Evolutionary conservation across 176 grass and related monocot species (phyloP), one percentile per base, ranked within the genome.

Genomic region (Hsuehochloa calcarea): DNA sequence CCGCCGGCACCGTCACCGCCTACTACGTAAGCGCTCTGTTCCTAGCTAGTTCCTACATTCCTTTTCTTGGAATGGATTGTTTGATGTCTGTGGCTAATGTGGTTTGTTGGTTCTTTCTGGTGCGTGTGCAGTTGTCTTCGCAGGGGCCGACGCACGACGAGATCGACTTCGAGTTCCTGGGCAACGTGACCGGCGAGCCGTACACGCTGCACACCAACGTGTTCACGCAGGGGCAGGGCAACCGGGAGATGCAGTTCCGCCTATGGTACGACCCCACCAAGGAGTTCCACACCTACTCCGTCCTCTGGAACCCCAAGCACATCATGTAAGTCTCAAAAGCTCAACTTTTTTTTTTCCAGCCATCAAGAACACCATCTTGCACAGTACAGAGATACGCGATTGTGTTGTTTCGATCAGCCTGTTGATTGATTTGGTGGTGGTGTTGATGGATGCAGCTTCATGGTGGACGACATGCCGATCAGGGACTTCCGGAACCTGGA

Each of bases 201-300:
- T 97, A 94, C 94, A 97, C 92, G 0, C 65, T 97, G 27, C 94
- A 97, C 92, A 97, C 92, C 27, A 97, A 97, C 85, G 94, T 97
- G 75, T 97, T 92, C 85, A 86, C 92, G 5, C 92, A 89, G 82
- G 94, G 94, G 0, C 92, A 94, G 62, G 92, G 92, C 1, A 52
- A 92, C n/a, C 83, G 94, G 10, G 94, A 97, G 92, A 82, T 84
- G 94, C 94, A 97, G 88, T 97, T 92, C 74, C 84, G 89, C 8
- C 92, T 94, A 73, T 97, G 94, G 94, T 97, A 85, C 56, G 94
- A 97, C 69, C 94, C 94, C 39, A 97, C 94, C 76, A 82, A 83
- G 13, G 90, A 94, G n/a, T 97, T 94, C 73, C 94, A 97, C 72
- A 97, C 88, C 35, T 97, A 97, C 83, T 97, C 94, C 72, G 78